phyloP scores from a whole-genome alignment of 73 alveolate species.

The Paraurostyla sp. region DNA sequence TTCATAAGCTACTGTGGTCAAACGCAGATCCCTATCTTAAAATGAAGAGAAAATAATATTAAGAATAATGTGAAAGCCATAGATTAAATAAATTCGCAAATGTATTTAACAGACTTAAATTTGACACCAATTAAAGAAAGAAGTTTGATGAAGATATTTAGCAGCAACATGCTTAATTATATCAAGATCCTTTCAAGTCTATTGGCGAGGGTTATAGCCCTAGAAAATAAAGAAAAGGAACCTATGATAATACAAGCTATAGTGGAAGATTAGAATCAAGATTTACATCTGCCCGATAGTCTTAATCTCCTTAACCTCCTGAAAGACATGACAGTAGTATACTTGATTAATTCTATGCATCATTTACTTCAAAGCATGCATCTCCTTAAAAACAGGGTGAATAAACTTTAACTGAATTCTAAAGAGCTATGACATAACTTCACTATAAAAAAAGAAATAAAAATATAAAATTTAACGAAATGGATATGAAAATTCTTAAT shows the following conservation, averaged over 20 bases:
- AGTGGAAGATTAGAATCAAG: slow-evolving; percentile 34
- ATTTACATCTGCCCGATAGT: neutral
- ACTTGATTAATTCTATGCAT: too few relatives aligned
- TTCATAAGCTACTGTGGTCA: slow-evolving; percentile 39
- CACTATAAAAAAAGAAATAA: too few relatives aligned
- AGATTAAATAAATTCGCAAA: slow-evolving; percentile 51
- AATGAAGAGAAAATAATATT: slow-evolving; percentile 18
- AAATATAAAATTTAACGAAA: too few relatives aligned
- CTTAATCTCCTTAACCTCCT: neutral
- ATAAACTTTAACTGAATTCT: too few relatives aligned
- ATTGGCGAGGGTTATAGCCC: neutral
- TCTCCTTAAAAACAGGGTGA: too few relatives aligned
- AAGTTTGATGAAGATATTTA: slow-evolving; percentile 15
- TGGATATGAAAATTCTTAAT: too few relatives aligned
- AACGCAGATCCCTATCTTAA: slow-evolving; percentile 40
- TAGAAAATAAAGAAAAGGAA: neutral
- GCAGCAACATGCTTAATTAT: slow-evolving; percentile 28
- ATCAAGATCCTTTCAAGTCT: slow-evolving; percentile 35
- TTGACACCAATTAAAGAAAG: slow-evolving; percentile 50
- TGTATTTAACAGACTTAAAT: slow-evolving; percentile 49
- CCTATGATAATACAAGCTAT: neutral
- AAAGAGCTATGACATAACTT: too few relatives aligned
- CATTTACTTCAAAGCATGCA: too few relatives aligned
- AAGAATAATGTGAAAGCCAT: slow-evolving; percentile 1
- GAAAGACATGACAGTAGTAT: neutral